Evolutionary conservation across 495 filamentous ascomycete species (phyloP), one percentile per base, ranked within the genome.

Genomic region (Halenospora varia): DNA sequence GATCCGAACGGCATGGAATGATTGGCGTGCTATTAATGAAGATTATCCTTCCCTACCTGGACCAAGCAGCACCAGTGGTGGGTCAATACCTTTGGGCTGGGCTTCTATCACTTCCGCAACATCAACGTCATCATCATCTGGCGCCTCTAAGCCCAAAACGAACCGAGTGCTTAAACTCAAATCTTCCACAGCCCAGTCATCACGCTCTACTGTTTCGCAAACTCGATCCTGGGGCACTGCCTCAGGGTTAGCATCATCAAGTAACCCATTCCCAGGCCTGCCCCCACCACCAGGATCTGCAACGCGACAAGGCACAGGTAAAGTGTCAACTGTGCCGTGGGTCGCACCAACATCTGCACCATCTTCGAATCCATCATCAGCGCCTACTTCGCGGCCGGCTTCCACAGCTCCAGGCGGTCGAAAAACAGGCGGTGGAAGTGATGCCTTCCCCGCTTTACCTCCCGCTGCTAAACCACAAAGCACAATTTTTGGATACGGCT

Each of bases 21-120:
- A 96, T 71, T 95, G 94, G 89, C 89, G 88, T 13, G 92, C 90
- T 10, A 90, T 93, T 65, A 93, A 96, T 62, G 94, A 97, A 71
- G 93, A 98, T 71, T 98, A 97, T 65, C 94, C 94, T 0, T 88
- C 89, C 0, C 80, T 98, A 0, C 92, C 92, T 2, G 84, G 85
- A 0, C 76, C 89, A 1, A 77, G 82, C 48, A 87, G 87, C 48
- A 75, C 83, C 71, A 75, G 68, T 35, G 73, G 76, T 10, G 73
- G 70, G 4, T 75, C 75, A 0, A 76, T 73, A 0, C 67, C 78
- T 19, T 25, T 66, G 3, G 78, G 77, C 10, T 83, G 80, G 80
- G 79, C 76, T 0, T 70, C 71, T 1, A 77, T 76, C 0, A 78
- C 81, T 6, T 49, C 0, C 18, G n/a, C 48, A 25, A 53, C 25